These are phyloP conservation scores for Paramarasmius palmivorus DNA, from an alignment of 1,284 basidiomycete genomes.

Conservation along the genomic window DNA sequence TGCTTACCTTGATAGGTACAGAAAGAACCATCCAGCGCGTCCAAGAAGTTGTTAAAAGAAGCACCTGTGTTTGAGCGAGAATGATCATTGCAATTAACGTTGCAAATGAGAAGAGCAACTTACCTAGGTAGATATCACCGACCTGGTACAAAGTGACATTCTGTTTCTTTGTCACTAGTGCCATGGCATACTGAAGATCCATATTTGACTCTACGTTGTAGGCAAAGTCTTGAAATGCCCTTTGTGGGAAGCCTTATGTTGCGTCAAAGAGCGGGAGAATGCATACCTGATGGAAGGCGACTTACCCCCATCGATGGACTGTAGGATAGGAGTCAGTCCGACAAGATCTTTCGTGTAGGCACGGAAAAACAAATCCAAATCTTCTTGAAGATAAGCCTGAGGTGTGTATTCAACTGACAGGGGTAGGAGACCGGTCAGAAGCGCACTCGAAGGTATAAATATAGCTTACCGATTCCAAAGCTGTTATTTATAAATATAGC, in stretches of 20 bases:
- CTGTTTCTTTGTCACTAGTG: constrained; percentile 35
- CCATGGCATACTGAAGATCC: constrained; percentile 43
- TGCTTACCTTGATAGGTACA: constrained; percentile 31
- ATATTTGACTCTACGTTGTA: constrained; percentile 49
- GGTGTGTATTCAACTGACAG: constrained; percentile 54
- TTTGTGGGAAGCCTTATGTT: constrained; percentile 37
- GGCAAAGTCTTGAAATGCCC: constrained; percentile 31
- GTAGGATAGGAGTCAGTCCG: constrained; percentile 39
- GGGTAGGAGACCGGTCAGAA: no score
- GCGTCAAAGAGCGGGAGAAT: no score
- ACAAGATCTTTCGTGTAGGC: constrained; percentile 39
- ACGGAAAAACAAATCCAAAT: constrained; percentile 46
- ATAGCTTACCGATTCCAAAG: no score
- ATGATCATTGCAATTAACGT: constrained; percentile 15
- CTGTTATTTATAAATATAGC: no score
- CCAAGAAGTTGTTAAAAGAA: constrained; percentile 45
- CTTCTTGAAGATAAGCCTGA: constrained; percentile 42
- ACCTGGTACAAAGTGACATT: constrained; percentile 47
- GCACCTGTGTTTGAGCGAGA: constrained; percentile 28
- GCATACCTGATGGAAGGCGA: no score
- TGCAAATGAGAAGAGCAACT: constrained; percentile 12
- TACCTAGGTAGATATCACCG: constrained; percentile 42
- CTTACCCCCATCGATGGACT: constrained; percentile 46
- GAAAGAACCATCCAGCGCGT: constrained; percentile 46
- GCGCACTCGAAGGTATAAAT: no score